Evolutionary conservation across 169 alveolate species (phyloP).

Genomic region (Eimeria praecox): DNA sequence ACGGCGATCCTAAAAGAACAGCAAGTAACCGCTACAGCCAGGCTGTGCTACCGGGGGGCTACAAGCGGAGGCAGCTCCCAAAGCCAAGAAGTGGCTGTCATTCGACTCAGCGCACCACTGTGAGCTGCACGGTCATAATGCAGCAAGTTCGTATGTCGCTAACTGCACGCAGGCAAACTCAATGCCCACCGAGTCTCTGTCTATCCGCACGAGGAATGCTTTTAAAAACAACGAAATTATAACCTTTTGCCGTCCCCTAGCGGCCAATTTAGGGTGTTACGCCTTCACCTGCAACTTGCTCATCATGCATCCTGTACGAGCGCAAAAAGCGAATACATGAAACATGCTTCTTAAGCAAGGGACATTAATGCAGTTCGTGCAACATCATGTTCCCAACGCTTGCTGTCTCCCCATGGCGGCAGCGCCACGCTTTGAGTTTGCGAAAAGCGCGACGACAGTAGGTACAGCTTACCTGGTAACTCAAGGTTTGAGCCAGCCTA

Average conservation of each 20-base stretch:
- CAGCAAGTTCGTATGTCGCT: neutral
- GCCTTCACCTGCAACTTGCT: neutral
- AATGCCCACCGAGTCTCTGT: neutral
- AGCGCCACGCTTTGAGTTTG: neutral
- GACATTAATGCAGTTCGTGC: neutral
- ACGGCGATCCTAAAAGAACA: conserved; percentile 5
- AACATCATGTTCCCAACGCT: neutral
- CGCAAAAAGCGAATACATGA: neutral
- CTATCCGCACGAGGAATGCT: neutral
- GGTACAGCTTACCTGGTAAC: neutral
- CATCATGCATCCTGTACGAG: neutral
- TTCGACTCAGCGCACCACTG: conserved; percentile 53
- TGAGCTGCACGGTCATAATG: neutral
- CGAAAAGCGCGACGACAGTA: neutral
- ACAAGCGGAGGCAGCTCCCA: conserved; percentile 16
- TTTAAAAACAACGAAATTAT: neutral
- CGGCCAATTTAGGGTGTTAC: neutral
- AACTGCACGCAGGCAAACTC: neutral
- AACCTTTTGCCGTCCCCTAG: neutral
- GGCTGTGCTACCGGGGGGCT: conserved; percentile 31
- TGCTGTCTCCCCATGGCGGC: neutral
- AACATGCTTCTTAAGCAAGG: neutral
- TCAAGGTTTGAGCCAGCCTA: neutral
- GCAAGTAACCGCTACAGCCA: conserved; percentile 50
- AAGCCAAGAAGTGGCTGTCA: conserved; percentile 63